Evolutionary conservation across 768 basidiomycete genomes (phyloP).

Genomic region (Galerina sulciceps): DNA sequence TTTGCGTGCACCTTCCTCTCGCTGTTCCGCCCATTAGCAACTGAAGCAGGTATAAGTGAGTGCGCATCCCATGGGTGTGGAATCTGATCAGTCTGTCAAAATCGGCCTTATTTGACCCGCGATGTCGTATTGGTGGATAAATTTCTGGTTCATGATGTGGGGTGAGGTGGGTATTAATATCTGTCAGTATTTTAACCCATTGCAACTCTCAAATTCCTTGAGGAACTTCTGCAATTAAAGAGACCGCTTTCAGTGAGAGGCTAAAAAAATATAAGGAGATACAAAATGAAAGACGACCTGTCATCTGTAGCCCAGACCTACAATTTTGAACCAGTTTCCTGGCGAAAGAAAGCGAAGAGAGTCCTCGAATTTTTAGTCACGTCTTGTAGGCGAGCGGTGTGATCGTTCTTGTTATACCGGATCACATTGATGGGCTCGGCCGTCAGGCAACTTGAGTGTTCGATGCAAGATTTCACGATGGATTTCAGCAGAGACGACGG

Average conservation of each 20-base stretch:
- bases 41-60: not conserved
- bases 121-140: slow-evolving; percentile 14
- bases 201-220: not conserved
- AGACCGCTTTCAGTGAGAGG: slow-evolving; percentile 1
- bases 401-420: not conserved
- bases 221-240: slow-evolving; percentile 8
- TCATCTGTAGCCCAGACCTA: not conserved
- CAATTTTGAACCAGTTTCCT: not conserved
- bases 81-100: slow-evolving; percentile 10
- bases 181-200: slow-evolving; percentile 8
- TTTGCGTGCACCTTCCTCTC: not conserved
- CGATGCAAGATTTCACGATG: slow-evolving; percentile 11
- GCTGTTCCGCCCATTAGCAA: not conserved
- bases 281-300: not conserved
- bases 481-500: not conserved
- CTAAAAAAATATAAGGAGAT: slow-evolving; percentile 10
- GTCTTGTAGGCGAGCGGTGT: not conserved
- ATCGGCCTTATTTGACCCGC: slow-evolving; percentile 9
- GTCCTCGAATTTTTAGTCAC: not conserved
- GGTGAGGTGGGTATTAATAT: slow-evolving; percentile 14
- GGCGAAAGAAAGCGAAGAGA: not conserved
- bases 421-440: slow-evolving; percentile 14
- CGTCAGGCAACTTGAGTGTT: slow-evolving; percentile 9
- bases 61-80: slow-evolving; percentile 11
- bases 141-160: slow-evolving; percentile 16